Evolutionary conservation across 768 basidiomycete genomes (phyloP), one percentile per base, ranked within the genome.

Genomic region (Suillus alpinus): DNA sequence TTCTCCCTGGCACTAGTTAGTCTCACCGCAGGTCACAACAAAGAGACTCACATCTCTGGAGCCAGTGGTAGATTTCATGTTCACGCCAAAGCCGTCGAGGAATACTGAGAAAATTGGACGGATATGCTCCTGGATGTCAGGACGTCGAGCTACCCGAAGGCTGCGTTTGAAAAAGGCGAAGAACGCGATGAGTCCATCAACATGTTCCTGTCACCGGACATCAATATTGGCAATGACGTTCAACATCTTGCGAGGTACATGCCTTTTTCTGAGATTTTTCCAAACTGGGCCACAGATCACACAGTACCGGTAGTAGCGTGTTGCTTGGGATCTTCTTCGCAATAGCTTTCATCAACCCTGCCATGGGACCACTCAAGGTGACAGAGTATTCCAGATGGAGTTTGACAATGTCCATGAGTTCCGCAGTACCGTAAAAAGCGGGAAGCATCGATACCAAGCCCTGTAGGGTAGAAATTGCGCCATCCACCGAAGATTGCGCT

Each of bases 391-490:
- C 83, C 29, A 89, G 71, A 61, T 86, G 85, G 7, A 91, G 76
- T 41, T 74, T 80, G 29, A 86, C 72, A 18, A 91, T 76, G 60
- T 81, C 80, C 0, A 73, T 73, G 32, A 92, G 69, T 63, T 92
- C 91, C 20, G 74, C 72, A 18, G 73, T 62, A 39, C 87, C 85
- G 83, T 91, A 93, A 74, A 98, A 98, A 4, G 87, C 85, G 0
- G 95, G 93, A 34, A 97, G 87, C 1, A 87, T 81, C 0, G 79
- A 76, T 61, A 97, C 78, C 9, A 96, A 75, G n/a, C 82, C 80
- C 32, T 85, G 82, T n/a, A 96, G 76, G 8, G 88, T 81, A 26
- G 69, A 75, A 65, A 75, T 80, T 39, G 68, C 76, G 70, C 74
- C 62, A n/a, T 66, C 72, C 23, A 56, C 62, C 8, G 56, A 37